These are phyloP conservation scores for Globisporangium radiosum DNA, from an alignment of 352 stramenopile genomes.

Conservation along the genomic window DNA sequence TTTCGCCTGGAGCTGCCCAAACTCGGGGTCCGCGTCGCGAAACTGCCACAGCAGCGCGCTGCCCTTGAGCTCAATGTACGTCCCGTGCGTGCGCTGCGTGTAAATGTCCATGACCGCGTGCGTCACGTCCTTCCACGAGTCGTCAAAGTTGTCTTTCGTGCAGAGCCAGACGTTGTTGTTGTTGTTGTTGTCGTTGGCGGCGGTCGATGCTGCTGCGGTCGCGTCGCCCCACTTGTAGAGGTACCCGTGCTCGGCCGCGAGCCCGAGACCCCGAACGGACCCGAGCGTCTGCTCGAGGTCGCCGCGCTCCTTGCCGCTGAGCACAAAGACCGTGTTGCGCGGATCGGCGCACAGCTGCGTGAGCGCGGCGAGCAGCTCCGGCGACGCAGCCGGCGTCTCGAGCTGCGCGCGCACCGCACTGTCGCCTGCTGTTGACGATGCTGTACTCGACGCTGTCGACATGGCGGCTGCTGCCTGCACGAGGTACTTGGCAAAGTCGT, in stretches of 20 bases:
- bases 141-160: slow-evolving; percentile 89
- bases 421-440: slow-evolving; percentile 15
- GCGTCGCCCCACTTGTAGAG: slow-evolving; percentile 93
- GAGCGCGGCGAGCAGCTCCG: slow-evolving; percentile 85
- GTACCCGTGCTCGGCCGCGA: slow-evolving; percentile 98
- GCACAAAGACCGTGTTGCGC: slow-evolving; percentile 98
- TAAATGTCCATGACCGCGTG: slow-evolving; percentile 99
- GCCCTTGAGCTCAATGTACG: slow-evolving; percentile 98
- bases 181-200: no score
- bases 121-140: slow-evolving; percentile 96
- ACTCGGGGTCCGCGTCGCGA: slow-evolving; percentile 98
- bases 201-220: slow-evolving; percentile 12
- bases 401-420: slow-evolving; percentile 25
- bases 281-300: slow-evolving; percentile 93
- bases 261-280: slow-evolving; percentile 91
- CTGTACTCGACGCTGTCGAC: no score
- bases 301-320: slow-evolving; percentile 94
- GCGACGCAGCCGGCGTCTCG: slow-evolving; percentile 40
- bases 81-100: slow-evolving; percentile 97
- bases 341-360: slow-evolving; percentile 91
- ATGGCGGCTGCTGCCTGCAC: slow-evolving; percentile 19
- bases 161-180: slow-evolving; percentile 71
- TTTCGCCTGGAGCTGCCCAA: slow-evolving; percentile 97
- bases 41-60: slow-evolving; percentile 99
- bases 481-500: slow-evolving; percentile 86